Evolutionary conservation across 2,329 filamentous ascomycete species (phyloP), one percentile per base, ranked within the genome.

Genomic region (Cytospora piceicola): DNA sequence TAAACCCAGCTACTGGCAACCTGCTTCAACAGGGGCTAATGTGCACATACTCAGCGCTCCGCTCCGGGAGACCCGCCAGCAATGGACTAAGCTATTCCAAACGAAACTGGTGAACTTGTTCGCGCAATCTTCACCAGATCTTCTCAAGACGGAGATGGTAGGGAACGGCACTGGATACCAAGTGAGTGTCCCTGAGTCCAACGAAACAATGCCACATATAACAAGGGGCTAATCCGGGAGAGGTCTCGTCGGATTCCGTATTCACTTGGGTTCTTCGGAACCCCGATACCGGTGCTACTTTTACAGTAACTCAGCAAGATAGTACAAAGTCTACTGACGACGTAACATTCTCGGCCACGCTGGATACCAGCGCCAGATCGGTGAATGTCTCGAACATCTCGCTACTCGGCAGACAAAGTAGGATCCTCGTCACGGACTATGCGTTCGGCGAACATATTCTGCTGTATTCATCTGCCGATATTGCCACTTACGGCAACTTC

Each of bases 91-190:
- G 66, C 75, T 85, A 49, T 82, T 80, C 51, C 82, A 86, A 70
- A 83, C 81, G 17, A 86, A 87, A 68, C 75, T 86, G 7, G 75
- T 86, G 51, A 81, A 79, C 0, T 71, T 87, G 2, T 87, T 87
- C 66, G 83, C 83, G 4, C 76, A 82, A 30, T 81, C 84, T 4
- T 83, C 82, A 0, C 74, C 74, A 1, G 83, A 81, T 59, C 75
- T 86, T 6, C 72, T 83, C 20, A 80, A 84, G 63, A 84, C 83
- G 1, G 70, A 81, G 4, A 85, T 86, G 81, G 74, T 81, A 58
- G 83, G 82, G 1, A 86, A 86, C 67, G 83, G 84, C 0, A 85
- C 83, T 0, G 78, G 78, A 75, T 63, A 67, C 30, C 65, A 68
- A 76, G 74, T 54, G 73, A 72, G 58, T 74, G 39, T 12, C 46